Conservation (phyloP, 192 early-diverging fungal genomes). For the Podochytrium sp. region DNA sequence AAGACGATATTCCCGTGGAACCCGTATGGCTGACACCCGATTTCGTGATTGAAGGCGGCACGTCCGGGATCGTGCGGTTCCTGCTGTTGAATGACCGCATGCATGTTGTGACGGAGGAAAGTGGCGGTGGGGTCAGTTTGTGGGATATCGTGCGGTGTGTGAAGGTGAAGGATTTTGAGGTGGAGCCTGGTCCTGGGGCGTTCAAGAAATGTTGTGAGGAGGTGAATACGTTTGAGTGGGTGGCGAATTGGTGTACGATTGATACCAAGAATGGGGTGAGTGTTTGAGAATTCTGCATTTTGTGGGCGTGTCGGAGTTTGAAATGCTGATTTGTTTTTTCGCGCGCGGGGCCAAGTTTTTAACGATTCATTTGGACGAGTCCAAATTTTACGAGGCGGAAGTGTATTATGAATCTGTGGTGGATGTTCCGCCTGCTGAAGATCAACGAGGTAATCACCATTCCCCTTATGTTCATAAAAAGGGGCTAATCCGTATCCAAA, state of each 20-base stretch:
- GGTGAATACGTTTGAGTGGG: constrained; percentile 71
- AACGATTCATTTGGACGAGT: constrained; percentile 86
- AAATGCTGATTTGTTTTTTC: not conserved
- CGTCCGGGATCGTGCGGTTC: constrained; percentile 62
- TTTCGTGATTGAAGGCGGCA: constrained; percentile 32
- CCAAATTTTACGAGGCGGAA: constrained; percentile 83
- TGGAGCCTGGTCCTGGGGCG: not conserved
- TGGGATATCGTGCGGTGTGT: constrained; percentile 89
- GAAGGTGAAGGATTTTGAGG: constrained; percentile 40
- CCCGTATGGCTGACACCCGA: constrained; percentile 50
- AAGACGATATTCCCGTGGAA: constrained; percentile 35
- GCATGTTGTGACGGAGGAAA: constrained; percentile 84
- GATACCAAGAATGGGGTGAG: constrained; percentile 88
- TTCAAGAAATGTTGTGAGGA: constrained; percentile 39
- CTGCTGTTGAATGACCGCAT: constrained; percentile 85
- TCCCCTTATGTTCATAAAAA: too few relatives aligned
- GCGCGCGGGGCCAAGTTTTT: constrained; percentile 52
- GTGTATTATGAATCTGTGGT: constrained; percentile 85
- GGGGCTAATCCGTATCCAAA: not conserved
- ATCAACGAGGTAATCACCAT: constrained; percentile 79
- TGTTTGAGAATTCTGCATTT: not conserved
- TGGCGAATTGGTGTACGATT: constrained; percentile 90
- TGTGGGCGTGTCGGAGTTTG: not conserved
- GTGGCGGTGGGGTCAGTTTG: constrained; percentile 73
- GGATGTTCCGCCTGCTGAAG: constrained; percentile 59